A percentile compares a stretch with the other conserved stretches of the same genome.
phyloP scores from a whole-genome alignment of 176 grass and related monocot species.

The Thalia dealbata region DNA sequence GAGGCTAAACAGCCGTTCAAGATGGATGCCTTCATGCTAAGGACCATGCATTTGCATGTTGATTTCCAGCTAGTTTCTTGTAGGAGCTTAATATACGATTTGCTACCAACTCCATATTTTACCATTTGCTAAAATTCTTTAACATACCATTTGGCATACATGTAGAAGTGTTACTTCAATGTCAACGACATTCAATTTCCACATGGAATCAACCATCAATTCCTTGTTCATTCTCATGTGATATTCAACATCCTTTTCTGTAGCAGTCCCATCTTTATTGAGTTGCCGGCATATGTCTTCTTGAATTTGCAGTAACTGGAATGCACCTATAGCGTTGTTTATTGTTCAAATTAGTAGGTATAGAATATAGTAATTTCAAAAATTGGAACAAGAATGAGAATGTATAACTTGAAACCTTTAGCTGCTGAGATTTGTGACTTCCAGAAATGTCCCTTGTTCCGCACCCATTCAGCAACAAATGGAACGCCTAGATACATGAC shows the following conservation, averaged over 20 bases:
- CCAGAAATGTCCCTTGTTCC: conserved; percentile 98
- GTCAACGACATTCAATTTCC: conserved; percentile 92
- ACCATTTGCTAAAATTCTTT: background rate
- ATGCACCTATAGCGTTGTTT: conserved; percentile 60
- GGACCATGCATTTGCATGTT: background rate
- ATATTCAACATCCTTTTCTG: conserved; percentile 55
- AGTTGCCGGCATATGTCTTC: conserved; percentile 75
- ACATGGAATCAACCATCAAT: conserved; percentile 89
- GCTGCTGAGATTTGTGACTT: conserved; percentile 91
- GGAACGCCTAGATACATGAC: conserved; percentile 92
- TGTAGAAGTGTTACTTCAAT: conserved; percentile 92
- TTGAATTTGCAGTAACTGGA: conserved; percentile 84
- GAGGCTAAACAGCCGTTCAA: background rate
- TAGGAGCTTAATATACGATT: too few relatives aligned
- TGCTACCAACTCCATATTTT: too few relatives aligned
- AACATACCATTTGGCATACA: conserved; percentile 88
- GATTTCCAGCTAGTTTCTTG: background rate
- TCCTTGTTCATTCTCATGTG: conserved; percentile 95
- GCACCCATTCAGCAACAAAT: conserved; percentile 87
- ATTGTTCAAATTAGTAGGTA: conserved; percentile 33
- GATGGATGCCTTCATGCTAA: background rate
- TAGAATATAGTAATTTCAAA: background rate
- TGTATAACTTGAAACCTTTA: conserved; percentile 52
- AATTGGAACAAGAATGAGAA: background rate
- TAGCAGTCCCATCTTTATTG: conserved; percentile 41